Conservation (phyloP, 495 filamentous ascomycete genomes). For the Hypoxylon trugodes region DNA sequence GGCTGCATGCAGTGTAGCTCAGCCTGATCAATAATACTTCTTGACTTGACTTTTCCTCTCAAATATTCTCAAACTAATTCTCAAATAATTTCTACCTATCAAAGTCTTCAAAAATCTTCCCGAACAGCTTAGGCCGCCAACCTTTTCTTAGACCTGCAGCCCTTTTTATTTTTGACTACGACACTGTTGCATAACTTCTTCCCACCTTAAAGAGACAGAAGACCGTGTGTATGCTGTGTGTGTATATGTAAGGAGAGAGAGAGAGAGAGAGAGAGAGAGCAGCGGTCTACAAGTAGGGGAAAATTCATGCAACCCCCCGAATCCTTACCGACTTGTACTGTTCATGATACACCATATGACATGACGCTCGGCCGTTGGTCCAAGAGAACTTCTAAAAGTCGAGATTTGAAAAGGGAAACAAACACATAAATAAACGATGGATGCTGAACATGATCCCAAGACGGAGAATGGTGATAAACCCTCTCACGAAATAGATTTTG, state of each 20-base stretch:
- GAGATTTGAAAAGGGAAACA: conserved; percentile 12
- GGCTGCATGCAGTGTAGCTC: conserved; percentile 32
- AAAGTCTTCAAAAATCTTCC: not conserved
- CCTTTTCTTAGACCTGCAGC: conserved; percentile 25
- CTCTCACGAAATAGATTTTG: conserved; percentile 72
- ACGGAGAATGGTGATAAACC: conserved; percentile 13
- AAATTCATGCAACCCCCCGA: conserved; percentile 24
- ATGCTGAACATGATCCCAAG: conserved; percentile 29
- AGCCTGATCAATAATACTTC: conserved; percentile 30
- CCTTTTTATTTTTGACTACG: conserved; percentile 13
- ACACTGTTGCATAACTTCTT: conserved; percentile 13
- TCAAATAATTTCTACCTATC: conserved; percentile 22
- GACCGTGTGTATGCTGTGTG: no score
- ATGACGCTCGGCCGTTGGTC: conserved; percentile 18
- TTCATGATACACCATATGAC: conserved; percentile 34
- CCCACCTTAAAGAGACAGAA: not conserved
- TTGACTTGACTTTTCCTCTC: no score
- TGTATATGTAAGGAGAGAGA: no score
- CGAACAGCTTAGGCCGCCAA: not conserved
- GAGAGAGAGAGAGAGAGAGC: no score
- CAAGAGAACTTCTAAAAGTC: conserved; percentile 13
- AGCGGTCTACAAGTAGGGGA: conserved; percentile 36
- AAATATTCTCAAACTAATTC: no score
- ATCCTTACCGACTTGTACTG: conserved; percentile 18
- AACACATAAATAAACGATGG: conserved; percentile 13